phyloP scores from a whole-genome alignment of 2,329 filamentous ascomycete genomes.

The Talaromyces funiculosus region DNA sequence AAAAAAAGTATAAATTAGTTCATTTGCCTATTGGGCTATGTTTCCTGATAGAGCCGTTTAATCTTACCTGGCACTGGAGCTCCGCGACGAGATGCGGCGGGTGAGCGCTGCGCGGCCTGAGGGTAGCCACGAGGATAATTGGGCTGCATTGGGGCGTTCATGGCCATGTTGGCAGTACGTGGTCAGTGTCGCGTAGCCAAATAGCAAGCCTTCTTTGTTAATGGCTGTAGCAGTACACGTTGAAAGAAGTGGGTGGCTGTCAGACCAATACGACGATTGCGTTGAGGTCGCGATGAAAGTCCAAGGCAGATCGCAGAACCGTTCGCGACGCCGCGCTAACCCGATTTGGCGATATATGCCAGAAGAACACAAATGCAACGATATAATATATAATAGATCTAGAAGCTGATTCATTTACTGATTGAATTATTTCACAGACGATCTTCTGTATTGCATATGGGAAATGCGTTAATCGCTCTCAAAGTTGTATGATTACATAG shows the following conservation, averaged over 20 bases:
- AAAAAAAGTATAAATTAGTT: background rate
- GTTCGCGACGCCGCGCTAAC: conserved; percentile 9
- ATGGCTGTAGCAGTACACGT: background rate
- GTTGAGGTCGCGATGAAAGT: conserved; percentile 11
- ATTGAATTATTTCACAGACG: background rate
- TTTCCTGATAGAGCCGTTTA: conserved; percentile 10
- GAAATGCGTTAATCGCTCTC: background rate
- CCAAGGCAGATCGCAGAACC: background rate
- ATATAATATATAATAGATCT: background rate
- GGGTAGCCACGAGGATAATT: conserved; percentile 39
- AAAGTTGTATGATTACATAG: background rate
- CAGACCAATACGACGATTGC: background rate
- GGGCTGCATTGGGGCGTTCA: conserved; percentile 39
- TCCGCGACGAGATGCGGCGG: conserved; percentile 38
- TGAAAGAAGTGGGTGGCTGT: background rate
- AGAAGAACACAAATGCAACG: background rate
- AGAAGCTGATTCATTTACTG: background rate
- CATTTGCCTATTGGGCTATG: background rate
- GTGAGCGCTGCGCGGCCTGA: conserved; percentile 35
- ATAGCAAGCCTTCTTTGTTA: background rate
- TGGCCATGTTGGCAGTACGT: conserved; percentile 16
- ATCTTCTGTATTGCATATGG: background rate
- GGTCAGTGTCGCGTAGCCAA: background rate
- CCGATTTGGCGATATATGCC: background rate
- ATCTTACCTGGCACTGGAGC: conserved; percentile 33